Evolutionary conservation across 2,329 filamentous ascomycete species (phyloP).

Genomic region (Xylaria sp.): DNA sequence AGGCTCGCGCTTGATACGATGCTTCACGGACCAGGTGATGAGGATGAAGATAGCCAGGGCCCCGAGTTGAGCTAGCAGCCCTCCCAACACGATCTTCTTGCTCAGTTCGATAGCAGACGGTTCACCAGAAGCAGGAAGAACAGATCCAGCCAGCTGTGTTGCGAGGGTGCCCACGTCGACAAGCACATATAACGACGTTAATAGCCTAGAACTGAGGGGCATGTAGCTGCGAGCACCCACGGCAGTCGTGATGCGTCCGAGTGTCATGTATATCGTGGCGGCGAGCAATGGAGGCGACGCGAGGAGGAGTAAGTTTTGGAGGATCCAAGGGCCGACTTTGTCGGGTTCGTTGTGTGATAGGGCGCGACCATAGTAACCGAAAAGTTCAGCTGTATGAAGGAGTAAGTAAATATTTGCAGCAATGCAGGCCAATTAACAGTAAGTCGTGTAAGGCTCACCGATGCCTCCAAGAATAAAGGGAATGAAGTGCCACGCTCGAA

Average conservation of each 20-base stretch:
- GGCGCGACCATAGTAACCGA: constrained; percentile 44
- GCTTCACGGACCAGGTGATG: constrained; percentile 55
- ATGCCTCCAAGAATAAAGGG: constrained; percentile 39
- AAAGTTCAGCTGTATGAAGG: constrained; percentile 27
- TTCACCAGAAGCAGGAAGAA: constrained; percentile 38
- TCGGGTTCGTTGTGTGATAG: constrained; percentile 2
- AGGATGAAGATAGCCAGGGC: constrained; percentile 63
- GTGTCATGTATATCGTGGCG: constrained; percentile 54
- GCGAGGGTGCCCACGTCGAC: constrained; percentile 59
- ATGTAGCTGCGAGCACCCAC: constrained; percentile 39
- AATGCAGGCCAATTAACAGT: not conserved
- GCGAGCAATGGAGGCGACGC: constrained; percentile 45
- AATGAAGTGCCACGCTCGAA: constrained; percentile 38
- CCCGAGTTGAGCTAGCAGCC: constrained; percentile 61
- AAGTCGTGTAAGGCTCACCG: not conserved
- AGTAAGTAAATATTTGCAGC: not conserved
- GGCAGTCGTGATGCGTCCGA: constrained; percentile 49
- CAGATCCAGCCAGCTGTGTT: constrained; percentile 54
- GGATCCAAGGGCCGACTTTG: constrained; percentile 37
- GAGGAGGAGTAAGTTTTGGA: constrained; percentile 44
- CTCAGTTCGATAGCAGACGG: constrained; percentile 47
- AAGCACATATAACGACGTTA: constrained; percentile 60
- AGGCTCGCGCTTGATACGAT: constrained; percentile 35
- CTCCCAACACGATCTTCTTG: constrained; percentile 58
- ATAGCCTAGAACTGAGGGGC: constrained; percentile 43